Percentiles rank a stretch among this genome's conserved stretches.
These are phyloP conservation scores for Ramalina intermedia DNA, from an alignment of 495 filamentous ascomycete species.

Conservation along the genomic window DNA sequence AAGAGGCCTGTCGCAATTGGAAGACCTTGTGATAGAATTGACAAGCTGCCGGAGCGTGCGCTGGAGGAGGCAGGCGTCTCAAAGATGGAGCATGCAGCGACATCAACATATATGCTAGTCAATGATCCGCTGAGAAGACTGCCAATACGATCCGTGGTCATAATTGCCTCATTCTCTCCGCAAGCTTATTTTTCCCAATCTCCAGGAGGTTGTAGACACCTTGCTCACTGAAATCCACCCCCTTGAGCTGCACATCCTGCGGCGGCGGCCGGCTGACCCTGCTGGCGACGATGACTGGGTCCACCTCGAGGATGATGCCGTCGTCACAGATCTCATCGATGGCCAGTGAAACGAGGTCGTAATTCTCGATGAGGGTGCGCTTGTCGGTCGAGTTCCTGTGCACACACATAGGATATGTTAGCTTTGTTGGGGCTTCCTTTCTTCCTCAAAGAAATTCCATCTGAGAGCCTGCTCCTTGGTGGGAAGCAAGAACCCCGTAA, in stretches of 20 bases:
- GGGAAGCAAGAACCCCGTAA: too few species aligned
- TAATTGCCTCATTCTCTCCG: constrained; percentile 78
- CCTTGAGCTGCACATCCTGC: constrained; percentile 79
- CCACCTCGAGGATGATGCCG: constrained; percentile 91
- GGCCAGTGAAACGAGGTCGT: constrained; percentile 79
- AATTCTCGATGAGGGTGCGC: constrained; percentile 95
- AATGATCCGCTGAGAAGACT: neutral
- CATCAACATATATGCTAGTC: neutral
- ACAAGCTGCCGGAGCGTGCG: too few species aligned
- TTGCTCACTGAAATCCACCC: constrained; percentile 90
- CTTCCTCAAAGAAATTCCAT: too few species aligned
- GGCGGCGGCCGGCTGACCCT: constrained; percentile 83
- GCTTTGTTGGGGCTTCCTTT: too few species aligned
- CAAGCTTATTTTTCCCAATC: constrained; percentile 82
- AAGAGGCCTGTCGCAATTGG: too few species aligned
- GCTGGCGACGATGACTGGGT: constrained; percentile 81
- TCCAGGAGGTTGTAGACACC: constrained; percentile 90
- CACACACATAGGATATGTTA: too few species aligned
- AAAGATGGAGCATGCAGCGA: too few species aligned
- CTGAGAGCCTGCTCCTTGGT: too few species aligned
- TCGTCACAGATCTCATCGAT: constrained; percentile 96
- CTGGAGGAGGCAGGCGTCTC: too few species aligned
- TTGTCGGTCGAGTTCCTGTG: constrained; percentile 83
- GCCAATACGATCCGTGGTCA: constrained; percentile 1
- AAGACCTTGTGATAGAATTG: too few species aligned